Evolutionary conservation across 2,329 filamentous ascomycete species (phyloP).

Genomic region (Escovopsis sp.): DNA sequence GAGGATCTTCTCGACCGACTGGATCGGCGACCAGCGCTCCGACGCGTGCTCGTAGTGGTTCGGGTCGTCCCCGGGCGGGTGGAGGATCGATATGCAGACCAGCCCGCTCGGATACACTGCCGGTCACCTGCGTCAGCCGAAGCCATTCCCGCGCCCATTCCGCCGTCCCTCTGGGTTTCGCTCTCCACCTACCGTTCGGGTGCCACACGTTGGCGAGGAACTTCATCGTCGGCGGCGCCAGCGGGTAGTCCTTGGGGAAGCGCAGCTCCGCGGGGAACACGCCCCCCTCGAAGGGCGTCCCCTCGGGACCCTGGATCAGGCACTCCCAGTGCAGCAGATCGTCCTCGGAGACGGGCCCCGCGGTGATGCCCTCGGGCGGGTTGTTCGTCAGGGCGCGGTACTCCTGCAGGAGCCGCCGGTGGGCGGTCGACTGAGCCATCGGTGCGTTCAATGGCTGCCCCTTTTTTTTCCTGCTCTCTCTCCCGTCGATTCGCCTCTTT

Average conservation of each 20-base stretch:
- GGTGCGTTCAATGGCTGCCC: not conserved
- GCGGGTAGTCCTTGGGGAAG: constrained; percentile 93
- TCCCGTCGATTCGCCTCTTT: too few species aligned
- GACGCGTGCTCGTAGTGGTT: constrained; percentile 96
- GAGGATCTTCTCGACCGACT: constrained; percentile 94
- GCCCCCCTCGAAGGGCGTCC: constrained; percentile 89
- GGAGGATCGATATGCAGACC: constrained; percentile 96
- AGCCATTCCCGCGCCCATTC: too few species aligned
- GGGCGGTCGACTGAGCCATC: constrained; percentile 49
- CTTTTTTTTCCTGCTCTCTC: too few species aligned
- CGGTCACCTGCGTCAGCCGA: not conserved
- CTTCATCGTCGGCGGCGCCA: constrained; percentile 89
- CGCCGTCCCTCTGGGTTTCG: too few species aligned
- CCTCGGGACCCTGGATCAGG: constrained; percentile 86
- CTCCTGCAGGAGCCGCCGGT: constrained; percentile 82
- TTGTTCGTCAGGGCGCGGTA: constrained; percentile 89
- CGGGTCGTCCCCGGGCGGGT: constrained; percentile 89
- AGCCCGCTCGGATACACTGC: constrained; percentile 80
- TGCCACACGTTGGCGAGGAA: constrained; percentile 93
- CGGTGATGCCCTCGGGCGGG: constrained; percentile 93
- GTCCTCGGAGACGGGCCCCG: constrained; percentile 83
- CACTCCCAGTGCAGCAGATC: constrained; percentile 96
- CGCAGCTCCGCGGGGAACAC: constrained; percentile 90
- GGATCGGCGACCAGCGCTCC: constrained; percentile 92
- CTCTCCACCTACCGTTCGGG: constrained; percentile 61